Conservation (phyloP, 108 stramenopile species). For the Ochromonas danica region DNA sequence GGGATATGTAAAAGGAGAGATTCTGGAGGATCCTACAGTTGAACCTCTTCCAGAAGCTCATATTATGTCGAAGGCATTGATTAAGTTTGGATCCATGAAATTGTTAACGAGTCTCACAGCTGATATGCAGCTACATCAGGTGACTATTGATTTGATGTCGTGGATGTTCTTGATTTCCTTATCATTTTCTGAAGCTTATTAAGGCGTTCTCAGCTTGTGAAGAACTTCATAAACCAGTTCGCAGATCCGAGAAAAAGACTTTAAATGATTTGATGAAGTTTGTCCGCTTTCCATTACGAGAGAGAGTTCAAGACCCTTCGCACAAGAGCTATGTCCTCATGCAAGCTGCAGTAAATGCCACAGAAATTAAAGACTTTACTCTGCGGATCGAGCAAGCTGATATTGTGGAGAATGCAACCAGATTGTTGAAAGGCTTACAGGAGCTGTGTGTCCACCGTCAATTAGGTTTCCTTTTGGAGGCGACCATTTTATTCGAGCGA, state of each 20-base stretch:
- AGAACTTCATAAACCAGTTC: slow-evolving; percentile 46
- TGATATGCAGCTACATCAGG: slow-evolving; percentile 33
- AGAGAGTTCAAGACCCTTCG: slow-evolving; percentile 14
- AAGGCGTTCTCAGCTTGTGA: slow-evolving; percentile 39
- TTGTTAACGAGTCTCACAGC: slow-evolving; percentile 35
- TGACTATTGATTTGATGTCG: not conserved
- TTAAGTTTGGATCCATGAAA: slow-evolving; percentile 35
- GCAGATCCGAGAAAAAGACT: slow-evolving; percentile 45
- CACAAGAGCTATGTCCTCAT: slow-evolving; percentile 7
- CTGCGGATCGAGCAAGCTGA: slow-evolving; percentile 11
- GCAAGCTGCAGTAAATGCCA: slow-evolving; percentile 18
- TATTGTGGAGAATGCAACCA: slow-evolving; percentile 19
- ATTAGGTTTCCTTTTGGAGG: slow-evolving; percentile 3
- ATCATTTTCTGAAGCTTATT: slow-evolving; percentile 24
- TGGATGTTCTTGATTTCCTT: not conserved
- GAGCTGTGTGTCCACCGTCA: slow-evolving; percentile 16
- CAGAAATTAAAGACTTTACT: slow-evolving; percentile 10
- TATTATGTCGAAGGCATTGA: not conserved
- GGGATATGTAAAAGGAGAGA: no score
- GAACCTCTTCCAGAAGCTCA: not conserved
- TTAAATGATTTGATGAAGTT: slow-evolving; percentile 26
- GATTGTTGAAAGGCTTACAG: slow-evolving; percentile 3
- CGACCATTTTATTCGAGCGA: slow-evolving; percentile 3
- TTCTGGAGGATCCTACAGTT: slow-evolving; percentile 22
- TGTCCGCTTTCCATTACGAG: slow-evolving; percentile 27